A percentile compares a stretch with the other conserved stretches of the same genome.
Evolutionary conservation across 2,329 filamentous ascomycete genomes (phyloP).

Genomic region (Botryosphaeria dothidea): DNA sequence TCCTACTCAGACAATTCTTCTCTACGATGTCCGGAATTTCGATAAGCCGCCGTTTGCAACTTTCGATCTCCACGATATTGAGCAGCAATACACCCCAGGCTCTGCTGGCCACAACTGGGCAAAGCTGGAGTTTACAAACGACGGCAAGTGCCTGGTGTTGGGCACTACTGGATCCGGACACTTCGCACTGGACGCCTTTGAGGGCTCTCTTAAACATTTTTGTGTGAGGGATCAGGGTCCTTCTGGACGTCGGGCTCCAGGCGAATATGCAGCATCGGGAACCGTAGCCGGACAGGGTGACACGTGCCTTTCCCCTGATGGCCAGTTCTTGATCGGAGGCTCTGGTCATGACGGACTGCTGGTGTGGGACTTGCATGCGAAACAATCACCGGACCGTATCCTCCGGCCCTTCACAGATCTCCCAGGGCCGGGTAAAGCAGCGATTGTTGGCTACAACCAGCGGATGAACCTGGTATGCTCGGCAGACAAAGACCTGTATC

Average conservation of each 20-base stretch:
- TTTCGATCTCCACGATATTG: conserved; percentile 75
- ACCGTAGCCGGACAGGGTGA: conserved; percentile 68
- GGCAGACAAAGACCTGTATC: conserved; percentile 73
- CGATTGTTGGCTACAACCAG: conserved; percentile 84
- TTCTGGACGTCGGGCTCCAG: conserved; percentile 46
- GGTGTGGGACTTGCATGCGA: conserved; percentile 78
- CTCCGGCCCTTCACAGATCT: conserved; percentile 65
- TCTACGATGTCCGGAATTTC: conserved; percentile 93
- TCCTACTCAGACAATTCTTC: conserved; percentile 72
- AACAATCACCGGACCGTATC: conserved; percentile 55
- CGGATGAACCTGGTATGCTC: conserved; percentile 89
- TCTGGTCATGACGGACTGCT: conserved; percentile 64
- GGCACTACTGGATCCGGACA: conserved; percentile 84
- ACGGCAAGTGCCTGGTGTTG: conserved; percentile 83
- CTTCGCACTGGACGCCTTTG: conserved; percentile 91
- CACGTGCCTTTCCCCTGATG: conserved; percentile 86
- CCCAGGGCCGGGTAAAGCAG: conserved; percentile 65
- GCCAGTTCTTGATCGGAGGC: conserved; percentile 85
- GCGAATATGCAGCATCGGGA: conserved; percentile 36
- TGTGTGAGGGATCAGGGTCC: conserved; percentile 51
- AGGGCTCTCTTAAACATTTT: conserved; percentile 75
- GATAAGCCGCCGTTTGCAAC: conserved; percentile 86
- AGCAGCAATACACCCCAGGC: conserved; percentile 50
- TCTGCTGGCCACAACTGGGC: conserved; percentile 64
- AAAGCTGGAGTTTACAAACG: conserved; percentile 92